Base-by-base conservation (phyloP, 2,329 filamentous ascomycete species). In the Paraphaeosphaeria minitans region DNA sequence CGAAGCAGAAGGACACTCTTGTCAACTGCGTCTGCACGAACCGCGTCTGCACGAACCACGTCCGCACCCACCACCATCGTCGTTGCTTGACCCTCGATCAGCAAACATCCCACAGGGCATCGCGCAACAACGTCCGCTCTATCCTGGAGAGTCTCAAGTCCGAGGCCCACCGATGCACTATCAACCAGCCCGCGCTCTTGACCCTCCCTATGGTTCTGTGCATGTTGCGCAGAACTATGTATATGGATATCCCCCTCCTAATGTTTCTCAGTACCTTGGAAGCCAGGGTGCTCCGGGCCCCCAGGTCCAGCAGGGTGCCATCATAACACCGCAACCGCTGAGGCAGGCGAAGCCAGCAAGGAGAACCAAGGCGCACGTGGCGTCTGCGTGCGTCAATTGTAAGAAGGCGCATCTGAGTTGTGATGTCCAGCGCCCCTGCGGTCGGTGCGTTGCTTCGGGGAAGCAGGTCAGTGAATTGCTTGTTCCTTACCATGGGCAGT, bases 371-470 rank as follows among this genome's bases (percentile, higher is more conserved):
- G 89, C 90, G 14, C 91, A 95, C 79, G 91, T 94, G 54, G 90
- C 90, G 52, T 93, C 90, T 37, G 91, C 91, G 27, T 95, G 91
- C 74, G 88, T 94, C 66, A 92, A 92, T 60, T 95, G 91, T 80
- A 94, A 94, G 75, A 88, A 87, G 75, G 91, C 91, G 39, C 91
- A 95, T 84, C 83, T 95, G 63, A 83, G 82, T 62, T 85, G 83
- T 67, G 83, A 85, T 70, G 78, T 90, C 52, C 89, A 92, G 75
- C 84, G 91, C 57, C 91, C 91, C 29, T 95, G 91, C 72, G 88
- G 89, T 29, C 85, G 91, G 72, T 95, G 91, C 73, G 80, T 90
- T 35, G 87, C 87, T 68, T 92, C 91, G 70, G 89, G 90, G 60
- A 95, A 94, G 72, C 81, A 84, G 77, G 83, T 84, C 64, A 74